phyloP scores from a whole-genome alignment of 345 rosid species.

The Hirschfeldia incana region DNA sequence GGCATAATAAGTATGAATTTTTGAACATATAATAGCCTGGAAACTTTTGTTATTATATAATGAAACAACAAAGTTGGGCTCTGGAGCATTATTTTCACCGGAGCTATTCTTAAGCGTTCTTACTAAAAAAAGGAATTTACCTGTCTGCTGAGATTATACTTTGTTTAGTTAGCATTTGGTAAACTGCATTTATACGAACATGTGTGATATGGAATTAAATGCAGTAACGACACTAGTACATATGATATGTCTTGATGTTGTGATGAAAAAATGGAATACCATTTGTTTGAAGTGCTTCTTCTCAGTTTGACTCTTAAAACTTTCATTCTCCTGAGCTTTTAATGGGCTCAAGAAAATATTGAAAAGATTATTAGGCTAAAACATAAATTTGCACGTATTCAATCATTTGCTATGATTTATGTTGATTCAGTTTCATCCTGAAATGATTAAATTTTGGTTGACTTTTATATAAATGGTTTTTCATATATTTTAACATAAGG shows the following conservation, averaged over 20 bases:
- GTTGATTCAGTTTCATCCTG: too few species aligned
- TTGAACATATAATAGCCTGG: constrained; percentile 19
- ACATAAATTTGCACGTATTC: too few species aligned
- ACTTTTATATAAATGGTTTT: too few species aligned
- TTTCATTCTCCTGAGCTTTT: background rate
- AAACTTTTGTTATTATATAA: constrained; percentile 6
- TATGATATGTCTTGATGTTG: background rate
- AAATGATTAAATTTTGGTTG: too few species aligned
- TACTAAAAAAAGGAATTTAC: background rate
- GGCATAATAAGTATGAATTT: background rate
- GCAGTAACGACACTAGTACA: background rate
- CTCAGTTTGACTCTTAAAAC: background rate
- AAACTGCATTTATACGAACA: background rate
- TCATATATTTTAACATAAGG: too few species aligned
- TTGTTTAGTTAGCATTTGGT: background rate
- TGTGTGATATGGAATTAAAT: background rate
- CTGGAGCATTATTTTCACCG: background rate
- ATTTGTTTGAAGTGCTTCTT: constrained; percentile 17
- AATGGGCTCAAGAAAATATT: constrained; percentile 44
- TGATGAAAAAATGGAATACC: constrained; percentile 1
- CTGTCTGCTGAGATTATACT: background rate
- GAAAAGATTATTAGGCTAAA: background rate
- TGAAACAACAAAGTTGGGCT: background rate
- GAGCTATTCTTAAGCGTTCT: background rate
- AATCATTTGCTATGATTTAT: too few species aligned